phyloP scores from a whole-genome alignment of 768 basidiomycete species.

The Tricholoma sp. region DNA sequence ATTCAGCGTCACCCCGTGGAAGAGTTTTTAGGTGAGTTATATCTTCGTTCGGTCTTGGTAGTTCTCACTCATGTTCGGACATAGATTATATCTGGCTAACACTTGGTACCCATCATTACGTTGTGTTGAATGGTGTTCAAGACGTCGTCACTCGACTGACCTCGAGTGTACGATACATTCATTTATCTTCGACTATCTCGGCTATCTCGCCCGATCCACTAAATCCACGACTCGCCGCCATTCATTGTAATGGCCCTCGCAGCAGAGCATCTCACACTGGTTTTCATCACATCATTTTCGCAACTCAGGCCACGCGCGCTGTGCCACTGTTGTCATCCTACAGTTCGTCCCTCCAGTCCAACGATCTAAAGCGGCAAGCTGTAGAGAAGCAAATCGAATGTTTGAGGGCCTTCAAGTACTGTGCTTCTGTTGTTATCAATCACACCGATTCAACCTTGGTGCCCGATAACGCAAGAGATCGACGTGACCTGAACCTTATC shows the following conservation, averaged over 20 bases:
- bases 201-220: conserved; percentile 36
- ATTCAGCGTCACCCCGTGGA: conserved; percentile 55
- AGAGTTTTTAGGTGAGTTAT: conserved; percentile 54
- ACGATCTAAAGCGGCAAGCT: conserved; percentile 21
- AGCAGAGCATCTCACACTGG: conserved; percentile 30
- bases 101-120: conserved; percentile 63
- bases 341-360: conserved; percentile 28
- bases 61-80: background rate
- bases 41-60: background rate
- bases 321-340: conserved; percentile 47
- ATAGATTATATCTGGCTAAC: conserved; percentile 70
- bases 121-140: conserved; percentile 52
- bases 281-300: conserved; percentile 66
- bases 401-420: conserved; percentile 50
- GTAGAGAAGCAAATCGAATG: conserved; percentile 41
- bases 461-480: conserved; percentile 44
- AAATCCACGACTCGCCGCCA: conserved; percentile 28
- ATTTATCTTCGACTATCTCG: conserved; percentile 48
- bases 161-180: conserved; percentile 40
- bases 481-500: conserved; percentile 64
- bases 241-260: conserved; percentile 31
- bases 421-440: conserved; percentile 57
- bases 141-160: conserved; percentile 54
- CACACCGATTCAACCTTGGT: conserved; percentile 61
- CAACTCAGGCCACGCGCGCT: conserved; percentile 69